A percentile compares a stretch with the other conserved stretches of the same genome.
These are phyloP conservation scores for Kingdonia uniflora DNA, from an alignment of 164 flowering plant genomes.

Conservation along the genomic window DNA sequence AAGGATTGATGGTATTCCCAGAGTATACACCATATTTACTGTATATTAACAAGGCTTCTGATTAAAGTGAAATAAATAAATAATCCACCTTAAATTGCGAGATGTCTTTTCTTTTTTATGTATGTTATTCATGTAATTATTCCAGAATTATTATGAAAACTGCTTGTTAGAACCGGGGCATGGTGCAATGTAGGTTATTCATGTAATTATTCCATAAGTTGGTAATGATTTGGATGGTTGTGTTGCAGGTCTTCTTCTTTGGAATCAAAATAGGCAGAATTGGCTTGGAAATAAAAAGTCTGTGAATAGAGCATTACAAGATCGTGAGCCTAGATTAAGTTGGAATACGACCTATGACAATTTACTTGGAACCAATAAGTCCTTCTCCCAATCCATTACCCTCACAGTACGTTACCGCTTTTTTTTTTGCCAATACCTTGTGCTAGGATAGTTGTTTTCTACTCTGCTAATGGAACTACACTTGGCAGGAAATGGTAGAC, in stretches of 20 bases:
- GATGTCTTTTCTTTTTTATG: neutral
- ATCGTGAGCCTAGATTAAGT: conserved; percentile 45
- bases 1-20: too few relatives aligned
- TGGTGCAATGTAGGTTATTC: neutral
- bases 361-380: conserved; percentile 59
- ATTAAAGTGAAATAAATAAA: too few relatives aligned
- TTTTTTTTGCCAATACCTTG: neutral
- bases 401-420: conserved; percentile 46
- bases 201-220: neutral
- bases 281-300: conserved; percentile 43
- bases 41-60: too few relatives aligned
- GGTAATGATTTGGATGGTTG: neutral
- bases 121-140: neutral
- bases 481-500: conserved; percentile 62
- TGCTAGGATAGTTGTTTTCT: neutral
- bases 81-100: neutral
- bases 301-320: conserved; percentile 17
- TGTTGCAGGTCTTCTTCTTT: conserved; percentile 47
- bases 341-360: conserved; percentile 73
- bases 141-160: neutral
- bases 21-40: too few relatives aligned
- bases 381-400: conserved; percentile 56
- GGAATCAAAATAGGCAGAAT: conserved; percentile 58
- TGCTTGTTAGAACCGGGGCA: neutral
- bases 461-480: neutral